Evolutionary conservation across 441 rosid species (phyloP).

Genomic region (California macrophylla): DNA sequence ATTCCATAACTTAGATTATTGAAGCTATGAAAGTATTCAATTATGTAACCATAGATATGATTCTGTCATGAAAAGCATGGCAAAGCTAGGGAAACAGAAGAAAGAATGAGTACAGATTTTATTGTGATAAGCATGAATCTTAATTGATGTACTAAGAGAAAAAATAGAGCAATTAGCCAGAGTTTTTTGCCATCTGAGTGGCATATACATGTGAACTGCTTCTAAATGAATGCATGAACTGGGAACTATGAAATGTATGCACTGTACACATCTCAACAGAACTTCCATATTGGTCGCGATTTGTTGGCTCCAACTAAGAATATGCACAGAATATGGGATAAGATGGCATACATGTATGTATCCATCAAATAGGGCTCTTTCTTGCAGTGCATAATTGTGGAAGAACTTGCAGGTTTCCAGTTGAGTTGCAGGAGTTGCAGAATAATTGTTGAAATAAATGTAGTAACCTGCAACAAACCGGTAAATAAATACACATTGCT

Average conservation of each 20-base stretch:
- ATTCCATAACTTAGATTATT: no score
- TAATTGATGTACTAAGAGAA: background rate
- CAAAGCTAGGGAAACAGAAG: background rate
- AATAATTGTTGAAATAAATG: slow-evolving; percentile 7
- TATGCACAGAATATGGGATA: background rate
- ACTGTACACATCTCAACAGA: slow-evolving; percentile 25
- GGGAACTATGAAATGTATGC: slow-evolving; percentile 20
- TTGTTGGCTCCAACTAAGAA: slow-evolving; percentile 3
- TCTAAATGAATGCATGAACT: slow-evolving; percentile 9
- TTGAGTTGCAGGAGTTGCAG: slow-evolving; percentile 13
- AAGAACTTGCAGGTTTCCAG: slow-evolving; percentile 8
- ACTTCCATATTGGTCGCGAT: slow-evolving; percentile 12
- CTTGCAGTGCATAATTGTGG: slow-evolving; percentile 11
- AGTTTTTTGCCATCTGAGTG: slow-evolving; percentile 1
- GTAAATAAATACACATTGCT: background rate
- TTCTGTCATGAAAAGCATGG: background rate
- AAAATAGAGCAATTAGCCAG: slow-evolving; percentile 7
- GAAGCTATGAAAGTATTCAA: no score
- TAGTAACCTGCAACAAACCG: slow-evolving; percentile 22
- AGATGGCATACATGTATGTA: background rate
- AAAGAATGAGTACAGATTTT: background rate
- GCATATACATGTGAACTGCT: slow-evolving; percentile 24
- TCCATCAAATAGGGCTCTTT: slow-evolving; percentile 10
- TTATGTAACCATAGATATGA: background rate
- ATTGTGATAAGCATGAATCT: background rate